Conservation (phyloP, 257 asterid genomes). For the Scutellaria galericulata region DNA sequence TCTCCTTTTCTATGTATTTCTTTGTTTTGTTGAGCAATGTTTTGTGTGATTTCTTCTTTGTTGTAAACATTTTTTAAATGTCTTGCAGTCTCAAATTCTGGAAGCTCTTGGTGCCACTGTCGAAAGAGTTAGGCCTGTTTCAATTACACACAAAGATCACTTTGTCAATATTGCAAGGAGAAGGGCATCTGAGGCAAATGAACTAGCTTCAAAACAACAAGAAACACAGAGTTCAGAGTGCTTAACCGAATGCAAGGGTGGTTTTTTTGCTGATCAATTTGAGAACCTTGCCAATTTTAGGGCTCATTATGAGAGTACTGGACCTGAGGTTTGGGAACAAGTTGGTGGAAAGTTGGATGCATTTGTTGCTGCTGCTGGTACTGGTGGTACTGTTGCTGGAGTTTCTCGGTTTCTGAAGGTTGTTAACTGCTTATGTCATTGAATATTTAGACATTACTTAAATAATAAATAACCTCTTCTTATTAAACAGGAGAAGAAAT, state of each 20-base stretch:
- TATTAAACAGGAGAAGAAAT: slow-evolving; percentile 64
- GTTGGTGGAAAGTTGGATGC: slow-evolving; percentile 81
- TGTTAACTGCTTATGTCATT: slow-evolving; percentile 29
- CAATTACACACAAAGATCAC: slow-evolving; percentile 92
- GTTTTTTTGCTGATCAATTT: slow-evolving; percentile 94
- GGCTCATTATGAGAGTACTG: slow-evolving; percentile 94
- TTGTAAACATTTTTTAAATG: background rate
- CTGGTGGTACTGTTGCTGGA: slow-evolving; percentile 96
- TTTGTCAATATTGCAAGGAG: slow-evolving; percentile 92
- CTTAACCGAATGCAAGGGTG: slow-evolving; percentile 62
- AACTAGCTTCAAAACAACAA: slow-evolving; percentile 50
- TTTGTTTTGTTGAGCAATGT: background rate
- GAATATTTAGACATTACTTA: slow-evolving; percentile 9
- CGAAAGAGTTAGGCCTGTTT: slow-evolving; percentile 95
- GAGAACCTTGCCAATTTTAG: slow-evolving; percentile 93
- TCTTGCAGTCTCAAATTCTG: slow-evolving; percentile 82
- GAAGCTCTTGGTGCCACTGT: slow-evolving; percentile 97
- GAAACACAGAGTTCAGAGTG: slow-evolving; percentile 41
- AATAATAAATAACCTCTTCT: slow-evolving; percentile 13
- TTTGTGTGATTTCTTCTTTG: slow-evolving; percentile 15
- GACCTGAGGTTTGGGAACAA: slow-evolving; percentile 94
- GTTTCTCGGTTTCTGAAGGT: slow-evolving; percentile 89
- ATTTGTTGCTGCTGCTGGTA: slow-evolving; percentile 97
- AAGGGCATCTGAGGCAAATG: slow-evolving; percentile 82
- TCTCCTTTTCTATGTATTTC: background rate